These are phyloP conservation scores for Paxillus rubicundulus DNA, from an alignment of 768 basidiomycete genomes.

Conservation along the genomic window DNA sequence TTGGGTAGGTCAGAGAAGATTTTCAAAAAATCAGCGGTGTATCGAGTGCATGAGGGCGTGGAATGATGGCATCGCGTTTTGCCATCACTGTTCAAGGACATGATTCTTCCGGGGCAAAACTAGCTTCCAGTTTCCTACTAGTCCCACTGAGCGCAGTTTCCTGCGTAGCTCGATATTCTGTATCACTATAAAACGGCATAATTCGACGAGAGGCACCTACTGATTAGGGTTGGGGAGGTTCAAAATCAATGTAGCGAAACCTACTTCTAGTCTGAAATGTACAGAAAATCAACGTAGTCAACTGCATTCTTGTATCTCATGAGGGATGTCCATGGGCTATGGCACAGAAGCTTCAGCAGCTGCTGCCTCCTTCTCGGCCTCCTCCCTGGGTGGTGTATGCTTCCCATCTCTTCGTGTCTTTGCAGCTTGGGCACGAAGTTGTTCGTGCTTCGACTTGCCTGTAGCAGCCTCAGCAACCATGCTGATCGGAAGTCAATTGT, in stretches of 20 bases:
- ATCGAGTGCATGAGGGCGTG: conserved; percentile 1
- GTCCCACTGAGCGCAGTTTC: not conserved
- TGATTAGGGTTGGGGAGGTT: conserved; percentile 19
- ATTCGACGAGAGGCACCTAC: conserved; percentile 9
- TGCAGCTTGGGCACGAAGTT: conserved; percentile 25
- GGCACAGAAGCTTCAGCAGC: conserved; percentile 8
- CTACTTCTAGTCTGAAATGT: conserved; percentile 20
- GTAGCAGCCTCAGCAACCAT: conserved; percentile 86
- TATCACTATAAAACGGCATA: conserved; percentile 13
- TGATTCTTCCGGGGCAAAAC: no score
- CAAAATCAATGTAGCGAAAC: conserved; percentile 12
- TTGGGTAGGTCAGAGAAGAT: conserved; percentile 25
- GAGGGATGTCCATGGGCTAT: conserved; percentile 5
- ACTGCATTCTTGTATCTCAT: conserved; percentile 10
- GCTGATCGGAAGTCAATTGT: conserved; percentile 35
- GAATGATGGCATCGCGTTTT: not conserved
- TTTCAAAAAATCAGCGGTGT: conserved; percentile 13
- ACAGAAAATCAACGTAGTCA: conserved; percentile 1
- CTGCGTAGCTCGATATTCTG: conserved; percentile 1
- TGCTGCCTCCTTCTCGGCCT: conserved; percentile 14
- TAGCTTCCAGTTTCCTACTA: not conserved
- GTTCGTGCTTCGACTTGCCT: conserved; percentile 61
- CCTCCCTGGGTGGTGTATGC: conserved; percentile 38
- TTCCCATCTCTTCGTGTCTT: conserved; percentile 35
- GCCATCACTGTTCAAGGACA: not conserved